Evolutionary conservation across 2,329 filamentous ascomycete species (phyloP), one percentile per base, ranked within the genome.

Genomic region (Colletotrichum godetiae): DNA sequence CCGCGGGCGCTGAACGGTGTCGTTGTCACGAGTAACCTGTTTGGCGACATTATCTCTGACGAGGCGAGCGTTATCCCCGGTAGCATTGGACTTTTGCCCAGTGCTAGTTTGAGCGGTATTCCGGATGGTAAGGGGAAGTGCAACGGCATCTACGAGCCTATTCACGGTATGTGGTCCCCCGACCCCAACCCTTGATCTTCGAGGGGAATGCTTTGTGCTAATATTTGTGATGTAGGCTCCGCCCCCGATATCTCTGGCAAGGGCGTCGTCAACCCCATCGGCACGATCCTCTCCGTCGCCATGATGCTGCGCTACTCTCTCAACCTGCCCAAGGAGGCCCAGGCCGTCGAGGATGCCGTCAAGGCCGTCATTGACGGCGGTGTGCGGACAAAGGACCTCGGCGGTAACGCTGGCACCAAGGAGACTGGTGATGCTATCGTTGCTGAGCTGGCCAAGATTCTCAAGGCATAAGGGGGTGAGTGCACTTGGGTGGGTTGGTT

Each of bases 231-330:
- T 13, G 1, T 64, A 94, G 93, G 95, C 49, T 97, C 94, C 58
- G 96, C 96, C 24, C 96, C 95, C 33, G 95, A 98, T 80, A 98
- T 98, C 79, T 95, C 94, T 2, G 95, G 96, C 77, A 90, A 97
- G 85, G 94, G 94, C 73, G 92, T 98, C 77, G 95, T 98, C 79
- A 82, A 85, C 88, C 96, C 96, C 42, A 88, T 98, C 74, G 96
- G 95, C 63, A 95, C 95, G 67, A 95, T 98, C 76, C 90, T 98
- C 56, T 98, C 95, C 13, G 89, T 97, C 15, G 95, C 95, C 79
- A 98, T 98, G 95, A 94, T 99, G 92, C 89, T 98, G 79, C 93
- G 95, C 80, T 98, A 98, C 88, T 98, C 95, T 15, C 90, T 98
- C 72, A 91, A 92, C 79, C 90, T 95, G 76, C 91, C 93, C 35